A percentile compares a stretch with the other conserved stretches of the same genome.
Conservation (phyloP, 2,329 filamentous ascomycete genomes). For the Tolypocladium nubicola region DNA sequence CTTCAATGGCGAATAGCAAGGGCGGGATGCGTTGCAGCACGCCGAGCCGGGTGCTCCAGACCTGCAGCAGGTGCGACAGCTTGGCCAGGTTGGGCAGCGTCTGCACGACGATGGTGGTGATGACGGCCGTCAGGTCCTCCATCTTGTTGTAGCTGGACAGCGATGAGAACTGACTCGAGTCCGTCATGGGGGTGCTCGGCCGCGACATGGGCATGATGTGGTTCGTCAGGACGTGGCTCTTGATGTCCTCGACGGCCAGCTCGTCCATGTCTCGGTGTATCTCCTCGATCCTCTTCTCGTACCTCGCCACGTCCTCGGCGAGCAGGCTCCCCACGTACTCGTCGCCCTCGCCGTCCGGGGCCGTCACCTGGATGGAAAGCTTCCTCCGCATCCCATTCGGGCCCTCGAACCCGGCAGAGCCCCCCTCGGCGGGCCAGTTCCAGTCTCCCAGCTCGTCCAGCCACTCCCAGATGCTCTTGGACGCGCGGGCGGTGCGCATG, state of each 20-base stretch:
- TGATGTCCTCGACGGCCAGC: constrained; percentile 76
- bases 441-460: constrained; percentile 56
- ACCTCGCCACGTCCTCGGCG: constrained; percentile 49
- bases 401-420: constrained; percentile 43
- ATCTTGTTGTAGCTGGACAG: constrained; percentile 54
- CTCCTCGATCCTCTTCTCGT: constrained; percentile 63
- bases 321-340: constrained; percentile 62
- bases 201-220: constrained; percentile 52
- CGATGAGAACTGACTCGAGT: constrained; percentile 25
- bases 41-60: constrained; percentile 67
- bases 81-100: constrained; percentile 71
- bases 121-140: constrained; percentile 81
- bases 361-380: constrained; percentile 16
- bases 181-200: constrained; percentile 23
- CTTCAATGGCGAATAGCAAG: constrained; percentile 55
- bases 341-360: constrained; percentile 13
- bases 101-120: constrained; percentile 87
- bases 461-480: constrained; percentile 64
- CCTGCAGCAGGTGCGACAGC: constrained; percentile 60
- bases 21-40: constrained; percentile 65
- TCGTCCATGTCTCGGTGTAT: constrained; percentile 61
- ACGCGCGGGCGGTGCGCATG: constrained; percentile 57
- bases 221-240: constrained; percentile 73
- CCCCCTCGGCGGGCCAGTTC: constrained; percentile 42
- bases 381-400: constrained; percentile 31